Conservation (phyloP, 441 rosid genomes). For the Syzygium syzygioides region DNA sequence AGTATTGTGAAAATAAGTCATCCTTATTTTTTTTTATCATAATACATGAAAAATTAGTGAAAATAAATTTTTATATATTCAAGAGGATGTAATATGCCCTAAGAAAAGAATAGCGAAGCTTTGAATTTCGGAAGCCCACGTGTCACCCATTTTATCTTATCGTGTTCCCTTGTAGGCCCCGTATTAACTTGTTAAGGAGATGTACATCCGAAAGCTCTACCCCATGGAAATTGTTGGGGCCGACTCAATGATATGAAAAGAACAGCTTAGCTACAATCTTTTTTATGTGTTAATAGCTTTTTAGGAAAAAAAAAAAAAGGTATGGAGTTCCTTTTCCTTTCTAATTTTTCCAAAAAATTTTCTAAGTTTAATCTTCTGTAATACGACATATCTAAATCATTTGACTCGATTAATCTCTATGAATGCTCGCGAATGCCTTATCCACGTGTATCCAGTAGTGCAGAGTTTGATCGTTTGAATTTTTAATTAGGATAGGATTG, state of each 20-base stretch:
- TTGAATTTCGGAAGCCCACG: slow-evolving; percentile 16
- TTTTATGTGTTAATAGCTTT: neutral
- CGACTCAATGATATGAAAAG: neutral
- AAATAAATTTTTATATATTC: neutral
- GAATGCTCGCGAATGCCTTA: neutral
- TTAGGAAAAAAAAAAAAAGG: neutral
- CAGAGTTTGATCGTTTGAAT: neutral
- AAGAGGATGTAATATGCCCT: neutral
- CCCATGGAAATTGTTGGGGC: slow-evolving; percentile 18
- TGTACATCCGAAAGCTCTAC: slow-evolving; percentile 22
- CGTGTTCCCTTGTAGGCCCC: slow-evolving; percentile 20
- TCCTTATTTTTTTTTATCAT: neutral
- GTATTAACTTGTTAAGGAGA: slow-evolving; percentile 10
- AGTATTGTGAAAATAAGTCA: neutral
- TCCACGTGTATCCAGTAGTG: neutral
- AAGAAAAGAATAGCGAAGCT: neutral
- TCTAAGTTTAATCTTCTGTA: neutral
- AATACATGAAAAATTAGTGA: neutral
- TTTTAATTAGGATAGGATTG: neutral
- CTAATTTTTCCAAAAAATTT: neutral
- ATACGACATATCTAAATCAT: neutral
- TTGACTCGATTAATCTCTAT: neutral
- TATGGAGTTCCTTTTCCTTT: neutral
- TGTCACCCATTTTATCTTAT: slow-evolving; percentile 24
- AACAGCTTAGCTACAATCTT: neutral